phyloP scores from a whole-genome alignment of 495 filamentous ascomycete species.

The Aspergillus campestris region DNA sequence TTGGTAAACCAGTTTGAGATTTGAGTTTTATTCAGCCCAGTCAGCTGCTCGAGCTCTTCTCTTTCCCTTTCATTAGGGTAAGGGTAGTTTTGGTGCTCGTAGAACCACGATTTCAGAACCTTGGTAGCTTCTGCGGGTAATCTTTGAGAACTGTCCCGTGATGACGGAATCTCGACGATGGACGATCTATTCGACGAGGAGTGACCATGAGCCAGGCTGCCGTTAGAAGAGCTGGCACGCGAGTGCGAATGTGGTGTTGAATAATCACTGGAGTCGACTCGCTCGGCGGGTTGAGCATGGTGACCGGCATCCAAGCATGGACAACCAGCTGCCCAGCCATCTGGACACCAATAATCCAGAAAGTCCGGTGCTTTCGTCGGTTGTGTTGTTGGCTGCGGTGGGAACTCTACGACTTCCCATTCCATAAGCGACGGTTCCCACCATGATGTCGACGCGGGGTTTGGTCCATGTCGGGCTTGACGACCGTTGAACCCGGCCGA shows the following conservation, averaged over 20 bases:
- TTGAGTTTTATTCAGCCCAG: constrained; percentile 13
- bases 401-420: neutral
- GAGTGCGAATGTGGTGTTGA: neutral
- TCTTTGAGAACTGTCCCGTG: neutral
- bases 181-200: neutral
- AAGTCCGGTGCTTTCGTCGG: neutral
- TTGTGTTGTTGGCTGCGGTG: neutral
- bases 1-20: constrained; percentile 23
- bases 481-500: neutral
- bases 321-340: neutral
- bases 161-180: neutral
- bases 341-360: neutral
- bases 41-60: constrained; percentile 5
- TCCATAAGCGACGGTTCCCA: neutral
- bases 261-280: neutral
- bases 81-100: constrained; percentile 25
- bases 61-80: constrained; percentile 17
- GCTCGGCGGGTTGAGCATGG: neutral
- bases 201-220: neutral
- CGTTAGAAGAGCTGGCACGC: neutral
- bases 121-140: constrained; percentile 5
- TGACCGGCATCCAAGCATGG: neutral
- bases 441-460: too few relatives aligned
- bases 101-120: constrained; percentile 14
- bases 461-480: neutral